These are phyloP conservation scores for Paragyromitra xinjiangensis DNA, from an alignment of 495 filamentous ascomycete species.

Conservation along the genomic window DNA sequence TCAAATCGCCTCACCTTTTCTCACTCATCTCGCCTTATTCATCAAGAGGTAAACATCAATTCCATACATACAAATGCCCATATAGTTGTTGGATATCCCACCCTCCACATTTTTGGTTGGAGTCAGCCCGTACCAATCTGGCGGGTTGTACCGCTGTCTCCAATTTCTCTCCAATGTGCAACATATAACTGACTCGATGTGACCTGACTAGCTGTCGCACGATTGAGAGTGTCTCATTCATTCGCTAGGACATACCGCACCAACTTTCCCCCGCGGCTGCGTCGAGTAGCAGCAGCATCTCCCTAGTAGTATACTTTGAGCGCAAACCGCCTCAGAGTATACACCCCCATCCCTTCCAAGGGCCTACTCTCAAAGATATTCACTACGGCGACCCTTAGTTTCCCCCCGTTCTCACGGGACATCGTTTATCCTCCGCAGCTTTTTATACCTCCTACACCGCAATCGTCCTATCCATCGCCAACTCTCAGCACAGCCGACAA, in stretches of 20 bases:
- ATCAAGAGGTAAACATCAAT: constrained; percentile 23
- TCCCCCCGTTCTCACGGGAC: constrained; percentile 57
- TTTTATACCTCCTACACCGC: constrained; percentile 56
- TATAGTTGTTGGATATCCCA: constrained; percentile 31
- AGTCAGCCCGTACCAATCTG: constrained; percentile 38
- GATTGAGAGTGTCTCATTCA: constrained; percentile 43
- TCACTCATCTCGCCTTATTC: constrained; percentile 1
- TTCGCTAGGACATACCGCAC: constrained; percentile 38
- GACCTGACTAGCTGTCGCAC: constrained; percentile 48
- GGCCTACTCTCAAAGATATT: constrained; percentile 44
- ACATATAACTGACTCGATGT: constrained; percentile 51
- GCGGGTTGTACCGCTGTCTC: constrained; percentile 50
- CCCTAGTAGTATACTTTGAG: constrained; percentile 52
- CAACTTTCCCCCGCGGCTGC: constrained; percentile 32
- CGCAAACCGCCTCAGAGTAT: constrained; percentile 52
- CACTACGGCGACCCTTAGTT: constrained; percentile 56
- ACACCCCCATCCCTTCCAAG: constrained; percentile 47
- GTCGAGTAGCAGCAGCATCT: constrained; percentile 33
- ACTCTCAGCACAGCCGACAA: constrained; percentile 53
- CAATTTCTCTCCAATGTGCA: constrained; percentile 36
- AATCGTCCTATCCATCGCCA: constrained; percentile 55
- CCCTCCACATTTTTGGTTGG: constrained; percentile 13
- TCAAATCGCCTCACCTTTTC: constrained; percentile 34
- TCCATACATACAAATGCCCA: constrained; percentile 17
- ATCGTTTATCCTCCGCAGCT: constrained; percentile 50